Conservation (phyloP, 805 yeast species). For the Yamadazyma nakazawae region DNA sequence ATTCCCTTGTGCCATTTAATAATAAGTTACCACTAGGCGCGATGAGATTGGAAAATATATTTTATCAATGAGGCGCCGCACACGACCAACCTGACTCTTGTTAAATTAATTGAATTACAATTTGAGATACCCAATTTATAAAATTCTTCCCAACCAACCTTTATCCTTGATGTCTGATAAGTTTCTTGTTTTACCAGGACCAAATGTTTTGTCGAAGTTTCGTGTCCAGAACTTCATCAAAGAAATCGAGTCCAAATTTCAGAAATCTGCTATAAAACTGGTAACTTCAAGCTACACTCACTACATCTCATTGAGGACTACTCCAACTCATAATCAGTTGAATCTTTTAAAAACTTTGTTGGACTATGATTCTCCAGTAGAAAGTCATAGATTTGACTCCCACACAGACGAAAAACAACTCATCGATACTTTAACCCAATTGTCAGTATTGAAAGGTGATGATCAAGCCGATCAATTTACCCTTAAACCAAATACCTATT, state of each 20-base stretch:
- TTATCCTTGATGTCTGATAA: constrained; percentile 7
- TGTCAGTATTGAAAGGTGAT: constrained; percentile 25
- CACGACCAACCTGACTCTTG: constrained; percentile 3
- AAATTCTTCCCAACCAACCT: background rate
- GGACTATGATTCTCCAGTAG: constrained; percentile 70
- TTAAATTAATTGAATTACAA: background rate
- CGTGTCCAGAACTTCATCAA: constrained; percentile 71
- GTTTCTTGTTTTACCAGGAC: constrained; percentile 68
- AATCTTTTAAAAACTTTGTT: constrained; percentile 58
- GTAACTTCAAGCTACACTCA: constrained; percentile 78
- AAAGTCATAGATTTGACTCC: constrained; percentile 22
- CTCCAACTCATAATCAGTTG: constrained; percentile 38
- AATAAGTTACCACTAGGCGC: background rate
- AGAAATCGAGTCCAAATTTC: constrained; percentile 70
- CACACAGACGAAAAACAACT: constrained; percentile 32
- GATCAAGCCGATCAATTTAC: constrained; percentile 9
- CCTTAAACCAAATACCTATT: constrained; percentile 22
- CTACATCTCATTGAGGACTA: constrained; percentile 59
- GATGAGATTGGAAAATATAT: background rate
- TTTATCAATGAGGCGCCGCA: background rate
- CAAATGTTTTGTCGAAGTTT: constrained; percentile 83
- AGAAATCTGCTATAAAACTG: constrained; percentile 57
- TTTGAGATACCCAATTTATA: background rate
- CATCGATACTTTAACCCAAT: constrained; percentile 36
- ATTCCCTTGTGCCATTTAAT: constrained; percentile 69